Base-by-base conservation (phyloP, 2,329 filamentous ascomycete species). In the Fusarium papillatum region DNA sequence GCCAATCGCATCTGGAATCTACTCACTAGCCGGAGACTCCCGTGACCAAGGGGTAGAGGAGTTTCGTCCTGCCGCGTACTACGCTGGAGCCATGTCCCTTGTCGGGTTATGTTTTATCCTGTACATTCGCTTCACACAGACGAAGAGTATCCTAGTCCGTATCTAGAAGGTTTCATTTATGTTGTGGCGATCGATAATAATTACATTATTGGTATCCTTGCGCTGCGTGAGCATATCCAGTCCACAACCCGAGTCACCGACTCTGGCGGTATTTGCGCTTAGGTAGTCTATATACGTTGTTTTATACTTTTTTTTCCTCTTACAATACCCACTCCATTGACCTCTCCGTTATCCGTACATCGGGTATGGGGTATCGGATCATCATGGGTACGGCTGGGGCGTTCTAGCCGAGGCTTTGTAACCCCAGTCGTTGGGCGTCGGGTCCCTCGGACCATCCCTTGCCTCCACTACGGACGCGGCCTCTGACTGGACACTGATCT, bases 1-100 rank as follows among this genome's bases (percentile, higher is more conserved):
- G 3, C 76, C 76, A 2, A 79, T 78, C 24, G 76, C 76, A 4
- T 79, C 76, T 1, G 75, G 76, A 2, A 73, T 78, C 6, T 78
- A 79, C n/a, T 75, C 76, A 0, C 24, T 78, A 11, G 70, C 69
- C 1, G 55, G 38, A 19, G 14, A 34, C 6, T 17, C 19, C 0
- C n/a, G 41, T 1, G 17, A 4, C 14, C 43, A 53, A 14, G 43
- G 61, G 6, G 41, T 79, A 2, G 36, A 71, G 1, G 46, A 64
- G 7, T 78, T 75, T 0, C 59, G 76, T 10, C 73, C 76, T 1
- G 76, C 75, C 0, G 76, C 76, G 0, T 78, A 73, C 14, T 78
- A 79, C 26, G 73, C 76, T 0, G 76, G 76, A 2, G 75, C 39
- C 1, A 73, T 76, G 61, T 76, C 76, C 0, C 62, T 76, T 2